phyloP scores from a whole-genome alignment of 805 yeast species.

The Saccharomycopsis fibuligera region DNA sequence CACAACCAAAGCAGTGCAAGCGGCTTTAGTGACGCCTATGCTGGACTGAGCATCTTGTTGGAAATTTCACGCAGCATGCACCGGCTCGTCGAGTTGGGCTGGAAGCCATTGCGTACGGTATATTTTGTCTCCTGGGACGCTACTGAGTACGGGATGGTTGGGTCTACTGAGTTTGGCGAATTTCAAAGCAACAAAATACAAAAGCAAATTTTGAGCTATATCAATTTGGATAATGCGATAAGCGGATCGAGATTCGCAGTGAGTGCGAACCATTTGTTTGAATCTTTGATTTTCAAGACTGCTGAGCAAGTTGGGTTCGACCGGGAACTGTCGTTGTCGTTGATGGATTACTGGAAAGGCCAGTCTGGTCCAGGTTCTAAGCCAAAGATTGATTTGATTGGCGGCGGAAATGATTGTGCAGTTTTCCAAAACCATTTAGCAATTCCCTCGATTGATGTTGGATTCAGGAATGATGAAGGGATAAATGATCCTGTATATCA shows the following conservation, averaged over 20 bases:
- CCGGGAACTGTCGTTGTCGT: conserved; percentile 19
- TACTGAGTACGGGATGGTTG: conserved; percentile 55
- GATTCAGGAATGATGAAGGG: conserved; percentile 34
- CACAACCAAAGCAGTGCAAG: too few species aligned
- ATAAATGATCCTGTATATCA: conserved; percentile 56
- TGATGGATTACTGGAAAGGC: conserved; percentile 16
- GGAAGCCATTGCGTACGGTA: conserved; percentile 19
- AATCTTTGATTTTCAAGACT: conserved; percentile 37
- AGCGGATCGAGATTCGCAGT: conserved; percentile 44
- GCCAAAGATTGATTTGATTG: conserved; percentile 38
- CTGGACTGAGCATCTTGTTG: conserved; percentile 43
- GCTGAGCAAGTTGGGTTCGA: conserved; percentile 37
- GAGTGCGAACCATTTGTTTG: conserved; percentile 37
- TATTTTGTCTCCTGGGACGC: conserved; percentile 15
- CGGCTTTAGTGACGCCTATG: conserved; percentile 42
- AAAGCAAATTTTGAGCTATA: conserved; percentile 52
- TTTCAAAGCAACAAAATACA: conserved; percentile 40
- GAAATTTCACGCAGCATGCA: conserved; percentile 46
- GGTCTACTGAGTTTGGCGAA: conserved; percentile 75
- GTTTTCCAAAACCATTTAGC: conserved; percentile 54
- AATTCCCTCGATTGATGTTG: conserved; percentile 54
- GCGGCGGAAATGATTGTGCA: conserved; percentile 70
- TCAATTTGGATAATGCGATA: conserved; percentile 62
- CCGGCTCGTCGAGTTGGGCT: neutral
- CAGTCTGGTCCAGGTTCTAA: neutral